A percentile compares a stretch with the other conserved stretches of the same genome.
Conservation (phyloP, 108 stramenopile species). For the Nitzschia inconspicua region DNA sequence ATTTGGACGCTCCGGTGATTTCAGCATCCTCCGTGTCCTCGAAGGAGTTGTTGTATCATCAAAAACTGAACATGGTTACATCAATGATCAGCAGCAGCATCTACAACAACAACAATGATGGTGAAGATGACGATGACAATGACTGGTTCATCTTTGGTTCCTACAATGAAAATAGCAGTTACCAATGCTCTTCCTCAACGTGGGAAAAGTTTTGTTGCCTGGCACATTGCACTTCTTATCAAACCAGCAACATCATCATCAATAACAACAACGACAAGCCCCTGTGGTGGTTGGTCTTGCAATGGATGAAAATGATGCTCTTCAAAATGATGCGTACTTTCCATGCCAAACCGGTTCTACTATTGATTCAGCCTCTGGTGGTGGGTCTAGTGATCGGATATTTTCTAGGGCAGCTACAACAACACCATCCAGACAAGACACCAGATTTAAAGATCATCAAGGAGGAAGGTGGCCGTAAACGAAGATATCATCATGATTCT, state of each 20-base stretch:
- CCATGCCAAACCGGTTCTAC: constrained; percentile 44
- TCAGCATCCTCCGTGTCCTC: too few relatives aligned
- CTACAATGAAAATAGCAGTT: neutral
- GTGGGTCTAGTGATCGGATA: constrained; percentile 53
- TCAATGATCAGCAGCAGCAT: too few relatives aligned
- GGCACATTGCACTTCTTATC: too few relatives aligned
- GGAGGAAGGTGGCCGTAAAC: too few relatives aligned
- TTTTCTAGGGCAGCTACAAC: constrained; percentile 32
- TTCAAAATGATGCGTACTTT: constrained; percentile 49
- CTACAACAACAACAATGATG: too few relatives aligned
- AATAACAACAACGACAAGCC: constrained; percentile 33
- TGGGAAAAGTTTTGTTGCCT: neutral
- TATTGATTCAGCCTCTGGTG: constrained; percentile 48
- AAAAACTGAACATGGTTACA: too few relatives aligned
- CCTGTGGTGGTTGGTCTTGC: constrained; percentile 33
- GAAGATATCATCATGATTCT: too few relatives aligned
- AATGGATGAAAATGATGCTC: constrained; percentile 52
- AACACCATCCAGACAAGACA: neutral
- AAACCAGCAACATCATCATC: too few relatives aligned
- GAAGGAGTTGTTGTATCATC: too few relatives aligned
- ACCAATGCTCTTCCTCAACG: constrained; percentile 5
- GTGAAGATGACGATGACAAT: neutral
- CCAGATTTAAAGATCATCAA: neutral
- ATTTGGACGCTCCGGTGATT: too few relatives aligned
- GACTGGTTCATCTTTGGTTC: neutral